Conservation (phyloP, 2,329 filamentous ascomycete species). For the Paecilomyces sp. region DNA sequence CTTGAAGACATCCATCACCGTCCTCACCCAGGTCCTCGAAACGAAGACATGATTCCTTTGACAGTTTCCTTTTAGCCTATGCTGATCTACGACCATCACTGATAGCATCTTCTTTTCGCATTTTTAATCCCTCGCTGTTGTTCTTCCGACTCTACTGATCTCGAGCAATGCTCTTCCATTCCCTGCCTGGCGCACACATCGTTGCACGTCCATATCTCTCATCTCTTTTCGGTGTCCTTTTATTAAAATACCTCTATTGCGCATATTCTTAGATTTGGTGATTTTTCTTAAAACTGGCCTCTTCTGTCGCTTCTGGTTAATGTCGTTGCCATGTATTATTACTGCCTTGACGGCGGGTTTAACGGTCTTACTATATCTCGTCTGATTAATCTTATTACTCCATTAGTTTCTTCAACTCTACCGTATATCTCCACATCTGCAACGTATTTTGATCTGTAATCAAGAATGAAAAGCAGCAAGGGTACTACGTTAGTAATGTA, state of each 20-base stretch:
- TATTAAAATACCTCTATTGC: not conserved
- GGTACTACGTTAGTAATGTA: too few species aligned
- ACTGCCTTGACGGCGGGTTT: not conserved
- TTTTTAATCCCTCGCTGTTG: not conserved
- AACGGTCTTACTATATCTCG: not conserved
- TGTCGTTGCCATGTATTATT: not conserved
- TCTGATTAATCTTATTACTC: not conserved
- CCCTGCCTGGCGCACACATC: not conserved
- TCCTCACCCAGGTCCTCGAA: conserved; percentile 32
- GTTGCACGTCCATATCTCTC: not conserved
- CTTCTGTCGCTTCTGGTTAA: not conserved
- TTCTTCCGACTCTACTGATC: not conserved
- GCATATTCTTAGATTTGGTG: not conserved
- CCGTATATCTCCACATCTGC: too few species aligned
- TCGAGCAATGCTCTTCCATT: not conserved
- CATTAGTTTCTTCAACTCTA: too few species aligned
- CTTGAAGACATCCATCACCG: conserved; percentile 29
- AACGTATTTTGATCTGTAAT: too few species aligned
- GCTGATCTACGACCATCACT: not conserved
- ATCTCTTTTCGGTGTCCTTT: not conserved
- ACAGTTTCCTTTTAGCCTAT: conserved; percentile 1
- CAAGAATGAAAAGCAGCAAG: too few species aligned
- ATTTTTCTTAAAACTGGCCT: not conserved
- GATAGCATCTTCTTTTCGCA: not conserved
- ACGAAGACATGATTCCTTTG: conserved; percentile 13